Percentiles rank a stretch among this genome's conserved stretches.
phyloP scores from a whole-genome alignment of 768 basidiomycete species.

The Trametes cingulata region DNA sequence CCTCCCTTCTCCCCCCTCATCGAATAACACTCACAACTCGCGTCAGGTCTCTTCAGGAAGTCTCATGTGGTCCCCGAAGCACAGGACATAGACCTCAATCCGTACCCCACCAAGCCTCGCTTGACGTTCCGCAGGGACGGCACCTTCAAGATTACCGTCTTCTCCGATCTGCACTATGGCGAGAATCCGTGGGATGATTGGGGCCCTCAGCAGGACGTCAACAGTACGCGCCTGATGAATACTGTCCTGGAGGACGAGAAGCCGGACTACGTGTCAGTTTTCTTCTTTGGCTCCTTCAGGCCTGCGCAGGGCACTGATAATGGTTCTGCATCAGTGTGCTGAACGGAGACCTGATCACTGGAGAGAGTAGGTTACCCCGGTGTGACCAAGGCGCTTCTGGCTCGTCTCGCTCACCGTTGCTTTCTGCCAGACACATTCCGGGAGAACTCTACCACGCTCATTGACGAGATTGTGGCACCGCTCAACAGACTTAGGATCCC shows the following conservation, averaged over 20 bases:
- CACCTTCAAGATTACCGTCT: constrained; percentile 70
- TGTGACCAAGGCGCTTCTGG: too few species aligned
- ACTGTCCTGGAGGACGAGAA: constrained; percentile 54
- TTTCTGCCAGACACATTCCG: constrained; percentile 50
- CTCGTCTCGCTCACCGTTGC: background rate
- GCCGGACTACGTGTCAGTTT: constrained; percentile 68
- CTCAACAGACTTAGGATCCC: constrained; percentile 58
- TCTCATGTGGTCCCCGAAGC: background rate
- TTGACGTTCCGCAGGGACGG: constrained; percentile 58
- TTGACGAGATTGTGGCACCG: constrained; percentile 65
- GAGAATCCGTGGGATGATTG: constrained; percentile 72
- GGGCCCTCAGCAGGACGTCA: constrained; percentile 67
- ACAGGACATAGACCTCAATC: constrained; percentile 32
- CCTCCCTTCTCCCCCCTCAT: background rate
- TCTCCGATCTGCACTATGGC: constrained; percentile 76
- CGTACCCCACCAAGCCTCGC: constrained; percentile 49
- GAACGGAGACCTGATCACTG: constrained; percentile 76
- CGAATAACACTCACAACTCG: background rate
- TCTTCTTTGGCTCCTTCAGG: too few species aligned
- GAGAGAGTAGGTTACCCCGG: too few species aligned
- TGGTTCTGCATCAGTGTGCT: constrained; percentile 46
- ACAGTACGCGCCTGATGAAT: constrained; percentile 61
- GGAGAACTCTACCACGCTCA: constrained; percentile 65
- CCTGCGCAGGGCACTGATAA: background rate
- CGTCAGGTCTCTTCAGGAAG: background rate